These are phyloP conservation scores for Colletotrichum brevisporum DNA, from an alignment of 2,329 filamentous ascomycete species.

Conservation along the genomic window DNA sequence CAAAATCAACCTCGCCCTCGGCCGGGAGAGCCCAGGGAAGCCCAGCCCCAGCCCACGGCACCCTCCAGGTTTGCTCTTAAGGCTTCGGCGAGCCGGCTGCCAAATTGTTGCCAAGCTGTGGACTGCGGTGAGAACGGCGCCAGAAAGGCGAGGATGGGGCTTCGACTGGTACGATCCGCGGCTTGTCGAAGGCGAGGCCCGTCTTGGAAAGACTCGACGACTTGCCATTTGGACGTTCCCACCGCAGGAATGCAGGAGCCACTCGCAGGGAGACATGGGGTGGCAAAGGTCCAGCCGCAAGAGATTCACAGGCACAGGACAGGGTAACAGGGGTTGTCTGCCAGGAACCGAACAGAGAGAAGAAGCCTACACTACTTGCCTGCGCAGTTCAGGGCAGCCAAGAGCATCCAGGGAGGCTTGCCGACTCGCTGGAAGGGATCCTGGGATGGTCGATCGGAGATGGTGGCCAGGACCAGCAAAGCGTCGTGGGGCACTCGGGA, in stretches of 20 bases:
- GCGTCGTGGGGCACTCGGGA: conserved; percentile 19
- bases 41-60: conserved; percentile 8
- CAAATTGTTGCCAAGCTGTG: conserved; percentile 30
- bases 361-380: too few relatives aligned
- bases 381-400: conserved; percentile 38
- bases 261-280: background rate
- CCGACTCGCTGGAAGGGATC: conserved; percentile 19
- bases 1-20: background rate
- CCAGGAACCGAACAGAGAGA: background rate
- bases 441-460: conserved; percentile 33
- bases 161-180: conserved; percentile 38
- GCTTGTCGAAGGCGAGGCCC: conserved; percentile 16
- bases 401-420: conserved; percentile 19
- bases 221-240: conserved; percentile 6
- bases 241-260: background rate
- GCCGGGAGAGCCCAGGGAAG: conserved; percentile 10
- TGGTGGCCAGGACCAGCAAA: conserved; percentile 32
- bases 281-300: conserved; percentile 1
- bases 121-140: conserved; percentile 2
- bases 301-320: too few relatives aligned
- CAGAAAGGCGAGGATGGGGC: conserved; percentile 11
- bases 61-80: conserved; percentile 16
- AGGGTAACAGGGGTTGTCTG: too few relatives aligned
- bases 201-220: background rate
- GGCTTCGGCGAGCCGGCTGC: conserved; percentile 12